Conservation (phyloP, 1,139 yeast species). For the Yarrowia galli region DNA sequence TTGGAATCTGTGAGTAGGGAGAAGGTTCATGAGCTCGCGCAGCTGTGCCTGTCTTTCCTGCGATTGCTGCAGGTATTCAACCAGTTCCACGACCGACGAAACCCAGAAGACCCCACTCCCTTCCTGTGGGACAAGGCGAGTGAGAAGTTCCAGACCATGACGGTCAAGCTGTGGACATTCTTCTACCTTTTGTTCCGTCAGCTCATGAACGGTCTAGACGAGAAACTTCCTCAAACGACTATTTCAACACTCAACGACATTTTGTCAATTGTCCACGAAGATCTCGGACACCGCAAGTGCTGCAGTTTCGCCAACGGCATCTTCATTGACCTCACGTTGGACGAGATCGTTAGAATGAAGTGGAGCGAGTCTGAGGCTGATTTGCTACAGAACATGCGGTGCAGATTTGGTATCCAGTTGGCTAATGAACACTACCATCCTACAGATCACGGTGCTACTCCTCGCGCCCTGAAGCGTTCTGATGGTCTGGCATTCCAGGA, state of each 20-base stretch:
- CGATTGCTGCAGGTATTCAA: slow-evolving; percentile 55
- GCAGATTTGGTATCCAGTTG: slow-evolving; percentile 75
- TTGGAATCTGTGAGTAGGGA: slow-evolving; percentile 41
- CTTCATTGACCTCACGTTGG: slow-evolving; percentile 67
- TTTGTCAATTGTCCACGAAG: slow-evolving; percentile 69
- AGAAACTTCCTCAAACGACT: slow-evolving; percentile 40
- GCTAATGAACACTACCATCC: slow-evolving; percentile 68
- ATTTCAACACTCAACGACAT: slow-evolving; percentile 54
- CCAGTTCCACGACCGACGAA: slow-evolving; percentile 41
- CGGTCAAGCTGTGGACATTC: slow-evolving; percentile 57
- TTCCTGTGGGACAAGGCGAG: slow-evolving; percentile 51
- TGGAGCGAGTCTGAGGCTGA: slow-evolving; percentile 62
- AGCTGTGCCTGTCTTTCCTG: slow-evolving; percentile 51
- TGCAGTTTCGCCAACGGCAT: slow-evolving; percentile 73
- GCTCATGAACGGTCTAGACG: slow-evolving; percentile 43
- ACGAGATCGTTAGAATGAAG: slow-evolving; percentile 57
- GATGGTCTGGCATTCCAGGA: slow-evolving; percentile 67
- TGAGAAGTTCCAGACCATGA: slow-evolving; percentile 60
- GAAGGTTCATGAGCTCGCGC: slow-evolving; percentile 44
- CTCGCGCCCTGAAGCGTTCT: slow-evolving; percentile 54
- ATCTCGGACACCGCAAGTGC: slow-evolving; percentile 70
- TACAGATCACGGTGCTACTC: slow-evolving; percentile 67
- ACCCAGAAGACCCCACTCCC: slow-evolving; percentile 47
- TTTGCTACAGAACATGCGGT: slow-evolving; percentile 74
- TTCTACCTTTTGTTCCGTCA: slow-evolving; percentile 48